Evolutionary conservation across 129 eudicot genomes (phyloP).

Genomic region (Flaveria trinervia): DNA sequence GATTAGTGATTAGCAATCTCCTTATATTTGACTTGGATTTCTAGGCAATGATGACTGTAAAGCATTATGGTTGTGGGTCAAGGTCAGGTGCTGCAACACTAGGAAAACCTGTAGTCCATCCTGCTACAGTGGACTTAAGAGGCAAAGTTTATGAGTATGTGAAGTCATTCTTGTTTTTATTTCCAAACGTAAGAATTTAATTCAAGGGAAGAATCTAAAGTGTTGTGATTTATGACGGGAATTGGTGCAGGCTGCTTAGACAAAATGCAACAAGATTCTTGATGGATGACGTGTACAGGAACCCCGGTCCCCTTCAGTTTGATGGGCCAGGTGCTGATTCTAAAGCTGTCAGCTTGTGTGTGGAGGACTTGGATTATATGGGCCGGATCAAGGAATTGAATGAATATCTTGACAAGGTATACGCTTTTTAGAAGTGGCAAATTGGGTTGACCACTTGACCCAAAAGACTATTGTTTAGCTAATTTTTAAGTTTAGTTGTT

Average conservation of each 20-base stretch:
- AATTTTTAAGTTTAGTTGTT: too few species aligned
- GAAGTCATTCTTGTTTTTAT: background rate
- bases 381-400: conserved; percentile 86
- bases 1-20: conserved; percentile 9
- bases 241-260: conserved; percentile 63
- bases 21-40: conserved; percentile 2
- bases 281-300: conserved; percentile 89
- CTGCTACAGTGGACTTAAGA: conserved; percentile 79
- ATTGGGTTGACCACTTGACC: background rate
- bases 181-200: background rate
- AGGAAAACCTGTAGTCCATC: conserved; percentile 92
- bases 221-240: conserved; percentile 1
- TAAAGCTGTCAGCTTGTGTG: conserved; percentile 74
- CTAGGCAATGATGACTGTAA: conserved; percentile 97
- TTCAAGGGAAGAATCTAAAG: background rate
- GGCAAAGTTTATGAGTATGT: conserved; percentile 96
- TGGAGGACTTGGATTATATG: conserved; percentile 96
- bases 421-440: background rate
- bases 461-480: background rate
- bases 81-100: conserved; percentile 68
- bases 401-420: conserved; percentile 86
- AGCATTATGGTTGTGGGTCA: conserved; percentile 64
- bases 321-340: conserved; percentile 98
- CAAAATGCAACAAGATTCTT: conserved; percentile 81
- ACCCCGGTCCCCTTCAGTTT: conserved; percentile 96